A percentile compares a stretch with the other conserved stretches of the same genome.
phyloP scores from a whole-genome alignment of 1,139 yeast genomes.

The Casaregolazyma suthepensis region DNA sequence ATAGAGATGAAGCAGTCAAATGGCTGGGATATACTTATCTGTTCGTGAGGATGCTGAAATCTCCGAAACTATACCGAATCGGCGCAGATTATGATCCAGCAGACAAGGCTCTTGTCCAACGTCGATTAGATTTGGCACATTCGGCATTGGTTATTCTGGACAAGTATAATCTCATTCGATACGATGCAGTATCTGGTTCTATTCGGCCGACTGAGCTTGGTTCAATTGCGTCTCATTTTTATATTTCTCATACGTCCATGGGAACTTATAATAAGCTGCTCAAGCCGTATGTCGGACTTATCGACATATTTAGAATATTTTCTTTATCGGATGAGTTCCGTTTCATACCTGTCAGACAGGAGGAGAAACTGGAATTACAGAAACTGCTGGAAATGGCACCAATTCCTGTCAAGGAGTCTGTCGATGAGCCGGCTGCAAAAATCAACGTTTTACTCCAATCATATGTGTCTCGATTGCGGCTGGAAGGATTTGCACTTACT shows the following conservation, averaged over 20 bases:
- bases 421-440: constrained; percentile 72
- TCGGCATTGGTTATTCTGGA: constrained; percentile 63
- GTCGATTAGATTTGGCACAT: constrained; percentile 64
- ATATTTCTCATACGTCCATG: constrained; percentile 72
- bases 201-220: constrained; percentile 71
- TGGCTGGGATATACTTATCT: constrained; percentile 83
- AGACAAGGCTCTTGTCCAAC: constrained; percentile 44
- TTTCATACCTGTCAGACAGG: constrained; percentile 76
- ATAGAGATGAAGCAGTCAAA: constrained; percentile 58
- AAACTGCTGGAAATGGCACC: constrained; percentile 74
- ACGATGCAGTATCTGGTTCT: constrained; percentile 45
- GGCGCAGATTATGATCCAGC: constrained; percentile 53
- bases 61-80: constrained; percentile 71
- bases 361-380: constrained; percentile 72
- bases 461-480: constrained; percentile 63
- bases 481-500: constrained; percentile 87
- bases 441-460: constrained; percentile 77
- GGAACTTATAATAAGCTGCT: constrained; percentile 52
- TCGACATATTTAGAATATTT: constrained; percentile 73
- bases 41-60: constrained; percentile 68
- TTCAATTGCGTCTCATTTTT: constrained; percentile 78
- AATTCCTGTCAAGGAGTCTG: constrained; percentile 70
- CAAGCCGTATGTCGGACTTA: constrained; percentile 58
- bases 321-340: constrained; percentile 81
- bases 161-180: constrained; percentile 51